Evolutionary conservation across 805 yeast species (phyloP), one percentile per base, ranked within the genome.

Genomic region (Torulaspora gathmanii): DNA sequence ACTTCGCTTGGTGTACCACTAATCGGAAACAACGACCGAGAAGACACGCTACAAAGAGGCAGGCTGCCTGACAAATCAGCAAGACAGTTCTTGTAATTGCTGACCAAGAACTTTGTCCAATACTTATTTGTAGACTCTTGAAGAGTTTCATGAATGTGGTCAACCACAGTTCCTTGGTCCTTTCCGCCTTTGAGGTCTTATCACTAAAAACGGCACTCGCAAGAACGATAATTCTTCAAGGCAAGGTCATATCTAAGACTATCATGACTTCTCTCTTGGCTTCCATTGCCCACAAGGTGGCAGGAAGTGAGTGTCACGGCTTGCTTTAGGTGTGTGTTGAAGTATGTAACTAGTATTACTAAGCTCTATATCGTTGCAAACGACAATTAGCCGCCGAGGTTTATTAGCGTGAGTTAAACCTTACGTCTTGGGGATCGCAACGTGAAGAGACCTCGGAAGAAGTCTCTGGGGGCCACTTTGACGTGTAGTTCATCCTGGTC

Each of bases 401-500:
- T 28, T 16, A 13, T 15, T 16, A 3, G 3, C 12, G 26, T 9
- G 17, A 29, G 4, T 33, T 38, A 44, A 22, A 44, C 42, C 28
- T 38, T 44, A 22, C 43, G 36, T 28, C 28, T 22, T 6, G 47
- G 37, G 3, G 31, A 28, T 26, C 23, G 28, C 31, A 35, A 15
- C 9, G 40, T 29, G 16, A 30, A 10, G 27, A 44, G 40, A 10
- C 40, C 47, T 13, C 20, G 30, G 9, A 44, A 16, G 22, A 44
- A 35, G 33, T 34, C 31, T 16, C 19, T 12, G 31, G 31, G 31
- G 19, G 33, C 39, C 9, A 63, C 60, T 2, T 35, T 33, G 16
- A 58, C 45, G 33, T 57, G 50, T 6, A 55, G 46, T 35, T 54
- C 54, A 17, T 62, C 61, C 12, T 53, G 51, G 43, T 69, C 48